Percentiles rank a stretch among this genome's conserved stretches.
Evolutionary conservation across 139 green algal genomes (phyloP).

Genomic region (Diplosphaera chodatii): DNA sequence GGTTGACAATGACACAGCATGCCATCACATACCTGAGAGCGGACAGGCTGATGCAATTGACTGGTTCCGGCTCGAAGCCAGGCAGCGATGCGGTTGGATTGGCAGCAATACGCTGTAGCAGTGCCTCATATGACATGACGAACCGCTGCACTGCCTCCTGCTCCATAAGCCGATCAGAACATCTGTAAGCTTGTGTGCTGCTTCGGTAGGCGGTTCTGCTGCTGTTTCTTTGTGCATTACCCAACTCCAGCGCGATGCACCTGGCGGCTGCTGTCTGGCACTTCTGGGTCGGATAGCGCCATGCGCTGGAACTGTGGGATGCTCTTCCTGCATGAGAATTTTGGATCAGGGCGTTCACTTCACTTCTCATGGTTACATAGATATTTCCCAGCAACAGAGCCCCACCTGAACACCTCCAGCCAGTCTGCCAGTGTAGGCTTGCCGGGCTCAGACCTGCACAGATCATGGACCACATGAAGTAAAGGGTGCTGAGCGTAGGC

Average conservation of each 20-base stretch:
- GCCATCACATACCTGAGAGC: conserved; percentile 37
- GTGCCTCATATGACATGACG: conserved; percentile 22
- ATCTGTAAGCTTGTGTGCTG: too few relatives aligned
- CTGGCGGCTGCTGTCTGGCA: not conserved
- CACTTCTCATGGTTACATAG: too few relatives aligned
- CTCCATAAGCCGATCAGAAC: too few relatives aligned
- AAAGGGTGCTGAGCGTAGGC: too few relatives aligned
- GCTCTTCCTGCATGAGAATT: too few relatives aligned
- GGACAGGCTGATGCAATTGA: conserved; percentile 39
- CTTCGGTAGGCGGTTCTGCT: too few relatives aligned
- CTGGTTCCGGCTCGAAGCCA: conserved; percentile 21
- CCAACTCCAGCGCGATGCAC: too few relatives aligned
- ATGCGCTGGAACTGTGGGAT: conserved; percentile 40
- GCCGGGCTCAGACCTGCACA: not conserved
- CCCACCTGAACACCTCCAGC: conserved; percentile 66
- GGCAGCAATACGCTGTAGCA: conserved; percentile 27
- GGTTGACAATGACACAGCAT: too few relatives aligned
- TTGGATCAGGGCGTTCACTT: too few relatives aligned
- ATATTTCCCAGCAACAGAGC: too few relatives aligned
- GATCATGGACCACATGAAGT: too few relatives aligned
- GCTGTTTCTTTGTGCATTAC: too few relatives aligned
- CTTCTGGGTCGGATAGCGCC: conserved; percentile 20
- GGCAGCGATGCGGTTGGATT: conserved; percentile 21
- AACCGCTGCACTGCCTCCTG: conserved; percentile 37
- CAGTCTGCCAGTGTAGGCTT: conserved; percentile 39